A percentile compares a stretch with the other conserved stretches of the same genome.
Evolutionary conservation across 768 basidiomycete species (phyloP).

Genomic region (Amyloporia xantha): DNA sequence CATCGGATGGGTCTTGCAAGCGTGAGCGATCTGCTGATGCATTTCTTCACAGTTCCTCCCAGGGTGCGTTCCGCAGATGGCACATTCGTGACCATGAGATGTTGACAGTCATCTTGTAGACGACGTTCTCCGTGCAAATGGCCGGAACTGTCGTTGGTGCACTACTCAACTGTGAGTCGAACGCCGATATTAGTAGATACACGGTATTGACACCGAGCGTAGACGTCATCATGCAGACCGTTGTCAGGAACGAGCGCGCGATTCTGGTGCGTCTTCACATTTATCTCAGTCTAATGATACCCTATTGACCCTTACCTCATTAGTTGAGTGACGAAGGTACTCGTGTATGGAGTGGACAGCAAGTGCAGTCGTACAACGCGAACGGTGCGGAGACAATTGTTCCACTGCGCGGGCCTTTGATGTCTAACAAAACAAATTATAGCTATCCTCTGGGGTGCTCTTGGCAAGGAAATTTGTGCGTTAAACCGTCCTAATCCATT

Average conservation of each 20-base stretch:
- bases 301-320: background rate
- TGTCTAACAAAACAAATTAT: background rate
- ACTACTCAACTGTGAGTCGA: slow-evolving; percentile 30
- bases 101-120: background rate
- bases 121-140: slow-evolving; percentile 43
- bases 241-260: slow-evolving; percentile 31
- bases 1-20: background rate
- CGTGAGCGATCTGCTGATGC: too few relatives aligned
- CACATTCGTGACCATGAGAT: background rate
- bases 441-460: slow-evolving; percentile 5
- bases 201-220: background rate
- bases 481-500: background rate
- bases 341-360: slow-evolving; percentile 45
- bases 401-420: background rate
- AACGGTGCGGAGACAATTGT: slow-evolving; percentile 21
- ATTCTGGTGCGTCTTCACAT: slow-evolving; percentile 28
- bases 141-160: slow-evolving; percentile 44
- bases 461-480: slow-evolving; percentile 7
- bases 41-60: slow-evolving; percentile 4
- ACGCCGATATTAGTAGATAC: background rate
- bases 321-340: slow-evolving; percentile 40
- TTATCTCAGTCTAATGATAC: background rate
- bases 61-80: background rate
- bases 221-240: slow-evolving; percentile 26
- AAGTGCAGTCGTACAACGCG: slow-evolving; percentile 43